phyloP scores from a whole-genome alignment of 202 grass and related monocot species.

The Saccharum hybrid region DNA sequence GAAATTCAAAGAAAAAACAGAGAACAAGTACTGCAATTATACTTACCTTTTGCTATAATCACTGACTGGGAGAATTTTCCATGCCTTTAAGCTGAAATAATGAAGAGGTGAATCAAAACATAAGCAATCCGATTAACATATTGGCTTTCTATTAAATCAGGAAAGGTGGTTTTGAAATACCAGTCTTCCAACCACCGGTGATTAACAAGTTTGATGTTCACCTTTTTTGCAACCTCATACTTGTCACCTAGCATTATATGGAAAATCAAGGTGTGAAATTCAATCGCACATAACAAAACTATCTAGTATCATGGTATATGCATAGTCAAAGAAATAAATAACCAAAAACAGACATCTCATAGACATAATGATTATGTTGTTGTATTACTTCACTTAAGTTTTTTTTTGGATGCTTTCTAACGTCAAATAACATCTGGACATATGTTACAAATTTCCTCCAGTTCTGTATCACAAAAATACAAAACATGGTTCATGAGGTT shows the following conservation, averaged over 20 bases:
- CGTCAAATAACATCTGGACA: background rate
- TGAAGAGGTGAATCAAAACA: conserved; percentile 23
- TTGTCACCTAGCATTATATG: conserved; percentile 69
- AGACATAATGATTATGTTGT: conserved; percentile 28
- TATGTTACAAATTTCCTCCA: background rate
- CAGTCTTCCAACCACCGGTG: conserved; percentile 88
- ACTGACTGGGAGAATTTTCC: conserved; percentile 74
- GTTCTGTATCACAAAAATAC: background rate
- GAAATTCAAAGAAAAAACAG: conserved; percentile 17
- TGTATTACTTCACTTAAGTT: background rate
- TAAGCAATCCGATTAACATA: conserved; percentile 7
- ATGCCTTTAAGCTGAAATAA: conserved; percentile 76
- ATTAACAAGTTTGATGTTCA: conserved; percentile 84
- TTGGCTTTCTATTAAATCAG: conserved; percentile 1
- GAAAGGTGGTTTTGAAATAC: conserved; percentile 47
- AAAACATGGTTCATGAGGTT: background rate
- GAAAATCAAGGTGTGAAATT: conserved; percentile 27
- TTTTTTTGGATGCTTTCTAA: conserved; percentile 21
- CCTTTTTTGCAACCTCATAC: conserved; percentile 76
- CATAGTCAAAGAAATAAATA: conserved; percentile 9
- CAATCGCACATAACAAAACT: conserved; percentile 20
- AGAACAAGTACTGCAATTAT: conserved; percentile 12
- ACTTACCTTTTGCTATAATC: conserved; percentile 76
- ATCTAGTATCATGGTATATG: conserved; percentile 10
- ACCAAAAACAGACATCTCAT: conserved; percentile 4